Base-by-base conservation (phyloP, 1,139 yeast genomes). In the Lodderomyces beijingensis region DNA sequence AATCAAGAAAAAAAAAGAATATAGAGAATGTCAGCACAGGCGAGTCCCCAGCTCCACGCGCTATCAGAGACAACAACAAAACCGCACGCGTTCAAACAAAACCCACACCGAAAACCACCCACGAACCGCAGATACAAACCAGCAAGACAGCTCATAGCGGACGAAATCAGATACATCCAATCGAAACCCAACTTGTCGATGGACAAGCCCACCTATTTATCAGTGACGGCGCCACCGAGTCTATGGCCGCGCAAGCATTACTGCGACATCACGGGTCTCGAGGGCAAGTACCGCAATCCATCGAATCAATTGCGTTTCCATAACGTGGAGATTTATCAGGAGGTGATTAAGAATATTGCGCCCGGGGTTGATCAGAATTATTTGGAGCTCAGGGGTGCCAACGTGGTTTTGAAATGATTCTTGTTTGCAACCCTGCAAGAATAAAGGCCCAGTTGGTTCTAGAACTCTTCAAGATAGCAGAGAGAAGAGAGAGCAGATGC, bases 351-450 rank as follows among this genome's bases (percentile, higher is more conserved):
- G 53, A 76, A 77, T 41, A 76, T 91, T 78, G 81, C 89, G 1
- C 84, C 94, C 1, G 95, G 96, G 17, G 86, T 84, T 13, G 97
- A 91, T 58, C 97, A 91, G 58, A 95, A 87, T 55, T 91, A 88
- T 53, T 66, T 91, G 51, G 84, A 85, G 45, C 65, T 91, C 42
- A 70, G 98, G 46, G 88, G 87, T 30, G 97, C 96, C 25, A 84
- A 88, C 52, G 89, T 89, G 15, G 77, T 89, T 6, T 67, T 89
- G 53, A 80, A 67, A 49, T 67, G n/a, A 23, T 19, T 8, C 10
- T 19, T 19, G 8, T 19, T n/a, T n/a, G n/a, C n/a, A n/a, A n/a
- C n/a, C n/a, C n/a, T n/a, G n/a, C n/a, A n/a, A n/a, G n/a, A n/a
- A n/a, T n/a, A n/a, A n/a, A n/a, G n/a, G n/a, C n/a, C n/a, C n/a